phyloP scores from a whole-genome alignment of 2,329 filamentous ascomycete species.

The Bipolaris victoriae region DNA sequence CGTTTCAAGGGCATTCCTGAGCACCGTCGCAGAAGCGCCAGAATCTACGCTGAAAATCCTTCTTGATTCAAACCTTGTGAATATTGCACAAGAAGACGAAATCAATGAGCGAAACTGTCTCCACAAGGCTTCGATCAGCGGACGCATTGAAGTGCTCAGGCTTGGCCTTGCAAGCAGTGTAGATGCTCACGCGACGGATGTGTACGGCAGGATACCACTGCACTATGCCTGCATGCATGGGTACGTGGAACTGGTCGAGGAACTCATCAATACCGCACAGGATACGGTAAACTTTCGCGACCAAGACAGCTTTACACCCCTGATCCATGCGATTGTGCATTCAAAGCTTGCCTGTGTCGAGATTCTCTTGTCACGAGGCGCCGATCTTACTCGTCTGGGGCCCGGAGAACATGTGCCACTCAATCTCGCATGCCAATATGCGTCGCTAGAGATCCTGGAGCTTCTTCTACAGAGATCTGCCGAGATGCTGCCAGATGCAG shows the following conservation, averaged over 20 bases:
- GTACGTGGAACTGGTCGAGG: slow-evolving; percentile 79
- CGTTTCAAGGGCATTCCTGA: slow-evolving; percentile 87
- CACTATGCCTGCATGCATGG: slow-evolving; percentile 98
- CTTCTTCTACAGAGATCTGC: slow-evolving; percentile 82
- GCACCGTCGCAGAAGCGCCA: slow-evolving; percentile 85
- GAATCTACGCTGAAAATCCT: slow-evolving; percentile 76
- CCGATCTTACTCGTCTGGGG: slow-evolving; percentile 83
- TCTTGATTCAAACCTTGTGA: slow-evolving; percentile 79
- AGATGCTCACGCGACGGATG: slow-evolving; percentile 80
- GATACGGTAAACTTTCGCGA: slow-evolving; percentile 86
- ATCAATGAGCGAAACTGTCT: slow-evolving; percentile 97
- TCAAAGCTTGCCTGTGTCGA: slow-evolving; percentile 81
- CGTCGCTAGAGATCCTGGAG: slow-evolving; percentile 82
- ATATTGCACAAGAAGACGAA: slow-evolving; percentile 93
- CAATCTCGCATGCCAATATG: slow-evolving; percentile 94
- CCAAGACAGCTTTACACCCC: slow-evolving; percentile 94
- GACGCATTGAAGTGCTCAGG: slow-evolving; percentile 77
- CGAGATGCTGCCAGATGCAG: slow-evolving; percentile 87
- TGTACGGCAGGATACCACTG: slow-evolving; percentile 90
- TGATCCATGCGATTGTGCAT: slow-evolving; percentile 94
- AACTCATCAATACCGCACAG: slow-evolving; percentile 71
- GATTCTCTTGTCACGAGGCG: slow-evolving; percentile 75
- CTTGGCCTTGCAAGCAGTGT: slow-evolving; percentile 78
- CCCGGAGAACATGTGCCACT: slow-evolving; percentile 92
- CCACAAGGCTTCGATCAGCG: slow-evolving; percentile 95